phyloP scores from a whole-genome alignment of 179 eudicot genomes.

The Silene noctiflora region DNA sequence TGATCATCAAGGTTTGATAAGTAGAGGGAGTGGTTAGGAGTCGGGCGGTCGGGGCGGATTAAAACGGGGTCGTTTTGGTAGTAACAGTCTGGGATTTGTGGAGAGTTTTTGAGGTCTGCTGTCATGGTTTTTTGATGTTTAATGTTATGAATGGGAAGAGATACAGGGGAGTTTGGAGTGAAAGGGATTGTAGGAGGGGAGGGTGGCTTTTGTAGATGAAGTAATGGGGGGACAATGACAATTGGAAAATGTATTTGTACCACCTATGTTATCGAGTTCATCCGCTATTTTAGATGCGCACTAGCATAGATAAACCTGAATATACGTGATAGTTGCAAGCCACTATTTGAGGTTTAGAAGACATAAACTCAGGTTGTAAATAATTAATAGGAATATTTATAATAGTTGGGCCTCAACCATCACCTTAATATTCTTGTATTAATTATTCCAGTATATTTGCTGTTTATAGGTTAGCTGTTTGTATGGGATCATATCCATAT shows the following conservation, averaged over 20 bases:
- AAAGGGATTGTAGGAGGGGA: neutral
- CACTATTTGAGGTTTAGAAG: too few relatives aligned
- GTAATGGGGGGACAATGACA: neutral
- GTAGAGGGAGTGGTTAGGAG: slow-evolving; percentile 60
- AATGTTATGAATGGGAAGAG: neutral
- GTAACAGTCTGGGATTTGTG: slow-evolving; percentile 63
- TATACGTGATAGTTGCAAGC: too few relatives aligned
- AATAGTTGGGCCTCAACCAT: too few relatives aligned
- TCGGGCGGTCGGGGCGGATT: slow-evolving; percentile 52
- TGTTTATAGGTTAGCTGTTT: too few relatives aligned
- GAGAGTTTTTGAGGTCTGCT: slow-evolving; percentile 24
- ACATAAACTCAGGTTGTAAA: too few relatives aligned
- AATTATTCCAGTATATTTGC: too few relatives aligned
- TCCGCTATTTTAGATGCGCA: too few relatives aligned
- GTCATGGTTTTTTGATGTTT: slow-evolving; percentile 22
- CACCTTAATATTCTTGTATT: too few relatives aligned
- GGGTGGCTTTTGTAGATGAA: slow-evolving; percentile 6
- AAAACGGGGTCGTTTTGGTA: slow-evolving; percentile 45
- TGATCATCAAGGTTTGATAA: slow-evolving; percentile 92
- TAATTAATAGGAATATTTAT: too few relatives aligned
- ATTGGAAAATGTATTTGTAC: neutral
- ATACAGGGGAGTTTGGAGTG: neutral
- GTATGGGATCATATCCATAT: too few relatives aligned
- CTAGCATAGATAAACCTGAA: too few relatives aligned
- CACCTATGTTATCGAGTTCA: neutral